Percentiles rank a stretch among this genome's conserved stretches.
phyloP scores from a whole-genome alignment of 2,329 filamentous ascomycete genomes.

The Ceratocystis smalleyi region DNA sequence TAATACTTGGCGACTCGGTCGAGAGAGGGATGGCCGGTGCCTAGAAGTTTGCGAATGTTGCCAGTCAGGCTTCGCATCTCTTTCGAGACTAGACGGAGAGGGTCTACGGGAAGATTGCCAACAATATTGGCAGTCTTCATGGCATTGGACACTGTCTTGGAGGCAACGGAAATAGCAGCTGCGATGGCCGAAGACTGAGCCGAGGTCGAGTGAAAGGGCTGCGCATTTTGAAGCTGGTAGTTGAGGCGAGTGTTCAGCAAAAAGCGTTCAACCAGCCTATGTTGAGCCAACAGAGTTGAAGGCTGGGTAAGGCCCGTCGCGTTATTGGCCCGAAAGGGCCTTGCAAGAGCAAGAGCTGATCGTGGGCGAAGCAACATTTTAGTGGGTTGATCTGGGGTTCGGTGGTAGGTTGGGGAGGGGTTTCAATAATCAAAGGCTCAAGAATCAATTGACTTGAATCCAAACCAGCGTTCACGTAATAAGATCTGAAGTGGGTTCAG shows the following conservation, averaged over 20 bases:
- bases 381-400: conserved; percentile 4
- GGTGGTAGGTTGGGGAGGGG: not conserved
- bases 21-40: conserved; percentile 83
- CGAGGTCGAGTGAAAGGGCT: conserved; percentile 31
- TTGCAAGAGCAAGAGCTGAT: conserved; percentile 11
- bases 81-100: conserved; percentile 77
- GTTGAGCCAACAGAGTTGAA: conserved; percentile 8
- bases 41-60: conserved; percentile 83
- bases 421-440: conserved; percentile 9
- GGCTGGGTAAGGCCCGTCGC: conserved; percentile 6
- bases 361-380: conserved; percentile 12
- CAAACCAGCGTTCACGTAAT: conserved; percentile 5
- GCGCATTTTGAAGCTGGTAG: conserved; percentile 18
- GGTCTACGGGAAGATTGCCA: conserved; percentile 59
- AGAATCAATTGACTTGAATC: conserved; percentile 9
- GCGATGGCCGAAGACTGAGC: conserved; percentile 51
- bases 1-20: conserved; percentile 98
- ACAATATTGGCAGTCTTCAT: conserved; percentile 46
- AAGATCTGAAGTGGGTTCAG: not conserved
- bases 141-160: conserved; percentile 55
- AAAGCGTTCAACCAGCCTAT: conserved; percentile 9
- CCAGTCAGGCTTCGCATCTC: conserved; percentile 93
- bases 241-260: conserved; percentile 12
- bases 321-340: conserved; percentile 6
- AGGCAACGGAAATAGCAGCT: conserved; percentile 54